Evolutionary conservation across 805 yeast genomes (phyloP).

Genomic region (Scheffersomyces stipitis): DNA sequence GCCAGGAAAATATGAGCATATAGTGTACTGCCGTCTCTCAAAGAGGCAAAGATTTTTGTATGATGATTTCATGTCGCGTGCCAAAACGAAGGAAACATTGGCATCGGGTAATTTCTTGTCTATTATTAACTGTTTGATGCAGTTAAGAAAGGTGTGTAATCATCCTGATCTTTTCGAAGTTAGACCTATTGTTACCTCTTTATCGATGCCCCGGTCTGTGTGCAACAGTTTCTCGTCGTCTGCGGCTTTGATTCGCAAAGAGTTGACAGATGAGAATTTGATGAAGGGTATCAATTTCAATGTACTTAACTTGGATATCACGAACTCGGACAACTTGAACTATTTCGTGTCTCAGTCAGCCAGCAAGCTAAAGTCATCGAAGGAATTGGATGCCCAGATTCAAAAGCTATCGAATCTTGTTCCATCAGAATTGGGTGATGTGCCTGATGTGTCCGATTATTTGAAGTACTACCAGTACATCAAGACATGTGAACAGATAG

Average conservation of each 20-base stretch:
- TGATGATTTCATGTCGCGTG: conserved; percentile 96
- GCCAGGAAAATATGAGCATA: conserved; percentile 98
- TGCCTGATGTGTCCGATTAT: conserved; percentile 33
- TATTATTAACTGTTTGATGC: conserved; percentile 97
- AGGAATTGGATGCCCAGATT: conserved; percentile 45
- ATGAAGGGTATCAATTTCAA: conserved; percentile 42
- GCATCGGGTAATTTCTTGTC: conserved; percentile 94
- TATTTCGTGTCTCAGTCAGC: conserved; percentile 48
- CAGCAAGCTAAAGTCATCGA: conserved; percentile 46
- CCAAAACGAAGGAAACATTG: conserved; percentile 90
- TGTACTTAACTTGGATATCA: conserved; percentile 62
- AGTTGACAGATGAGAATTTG: conserved; percentile 12
- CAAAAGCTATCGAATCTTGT: conserved; percentile 39
- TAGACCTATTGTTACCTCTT: conserved; percentile 89
- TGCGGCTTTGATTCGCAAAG: conserved; percentile 18
- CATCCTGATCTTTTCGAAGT: conserved; percentile 97
- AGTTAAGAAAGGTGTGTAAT: conserved; percentile 92
- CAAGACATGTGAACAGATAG: conserved; percentile 52
- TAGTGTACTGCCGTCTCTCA: conserved; percentile 86
- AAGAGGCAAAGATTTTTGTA: conserved; percentile 89
- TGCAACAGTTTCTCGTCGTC: conserved; percentile 44
- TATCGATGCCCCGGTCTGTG: conserved; percentile 70
- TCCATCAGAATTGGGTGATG: conserved; percentile 13
- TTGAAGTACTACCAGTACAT: conserved; percentile 60
- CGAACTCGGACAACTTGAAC: conserved; percentile 44